These are phyloP conservation scores for Arachis stenosperma DNA, from an alignment of 306 rosid species.

Conservation along the genomic window DNA sequence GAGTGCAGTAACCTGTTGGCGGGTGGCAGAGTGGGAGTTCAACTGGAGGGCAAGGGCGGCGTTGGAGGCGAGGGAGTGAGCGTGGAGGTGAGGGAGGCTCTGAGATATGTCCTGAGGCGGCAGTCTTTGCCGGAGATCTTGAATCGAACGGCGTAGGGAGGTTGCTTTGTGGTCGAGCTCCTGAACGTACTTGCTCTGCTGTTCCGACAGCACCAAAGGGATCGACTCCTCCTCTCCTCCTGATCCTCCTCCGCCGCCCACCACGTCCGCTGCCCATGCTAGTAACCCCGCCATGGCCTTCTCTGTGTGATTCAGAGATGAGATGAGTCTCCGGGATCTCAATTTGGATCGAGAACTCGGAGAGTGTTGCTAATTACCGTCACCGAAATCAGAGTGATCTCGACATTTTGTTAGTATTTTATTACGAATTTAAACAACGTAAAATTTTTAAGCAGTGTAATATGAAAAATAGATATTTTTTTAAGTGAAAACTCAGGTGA, in stretches of 20 bases:
- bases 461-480: no score
- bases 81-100: constrained; percentile 95
- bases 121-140: constrained; percentile 79
- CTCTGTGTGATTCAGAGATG: no score
- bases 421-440: no score
- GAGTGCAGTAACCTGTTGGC: constrained; percentile 54
- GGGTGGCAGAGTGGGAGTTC: constrained; percentile 50
- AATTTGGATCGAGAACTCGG: no score
- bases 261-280: constrained; percentile 99
- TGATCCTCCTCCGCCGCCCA: constrained; percentile 59
- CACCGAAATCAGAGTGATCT: no score
- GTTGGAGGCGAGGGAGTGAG: constrained; percentile 88
- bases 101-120: constrained; percentile 91
- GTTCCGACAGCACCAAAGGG: constrained; percentile 64
- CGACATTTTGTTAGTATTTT: no score
- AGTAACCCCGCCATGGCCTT: constrained; percentile 78
- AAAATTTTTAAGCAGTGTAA: no score
- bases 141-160: constrained; percentile 75
- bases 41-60: constrained; percentile 58
- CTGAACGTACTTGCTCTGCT: constrained; percentile 63
- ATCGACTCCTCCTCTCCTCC: constrained; percentile 48
- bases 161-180: constrained; percentile 64
- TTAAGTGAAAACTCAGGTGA: no score
- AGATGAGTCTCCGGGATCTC: no score
- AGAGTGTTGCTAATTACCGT: no score